Percentiles rank a stretch among this genome's conserved stretches.
phyloP scores from a whole-genome alignment of 805 yeast genomes.

The Kazachstania kunashirensis region DNA sequence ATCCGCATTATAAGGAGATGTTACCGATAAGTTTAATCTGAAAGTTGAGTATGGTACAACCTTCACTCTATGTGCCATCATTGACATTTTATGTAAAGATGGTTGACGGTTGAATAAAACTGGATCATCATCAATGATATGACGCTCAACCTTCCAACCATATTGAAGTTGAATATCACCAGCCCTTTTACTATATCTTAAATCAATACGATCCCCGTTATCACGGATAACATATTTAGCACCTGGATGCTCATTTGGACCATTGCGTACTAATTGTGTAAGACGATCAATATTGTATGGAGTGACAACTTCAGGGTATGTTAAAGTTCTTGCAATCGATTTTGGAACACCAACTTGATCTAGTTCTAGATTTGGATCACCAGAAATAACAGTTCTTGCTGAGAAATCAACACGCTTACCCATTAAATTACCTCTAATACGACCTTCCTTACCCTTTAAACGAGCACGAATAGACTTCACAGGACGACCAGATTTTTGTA shows the following conservation, averaged over 20 bases:
- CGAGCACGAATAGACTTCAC: constrained; percentile 98
- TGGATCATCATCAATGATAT: constrained; percentile 94
- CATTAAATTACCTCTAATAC: constrained; percentile 96
- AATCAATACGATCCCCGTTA: constrained; percentile 96
- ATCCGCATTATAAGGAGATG: constrained; percentile 99
- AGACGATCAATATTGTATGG: constrained; percentile 92
- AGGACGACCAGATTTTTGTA: constrained; percentile 97
- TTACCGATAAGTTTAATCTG: constrained; percentile 90
- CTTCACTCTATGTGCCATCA: constrained; percentile 98
- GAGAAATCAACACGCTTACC: constrained; percentile 99
- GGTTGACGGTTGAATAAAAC: constrained; percentile 99
- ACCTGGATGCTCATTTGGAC: constrained; percentile 99
- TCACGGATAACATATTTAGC: constrained; percentile 97
- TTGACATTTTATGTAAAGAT: constrained; percentile 96
- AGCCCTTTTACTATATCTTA: constrained; percentile 93
- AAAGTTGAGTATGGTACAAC: constrained; percentile 99
- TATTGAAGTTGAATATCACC: constrained; percentile 97
- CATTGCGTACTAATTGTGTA: constrained; percentile 90
- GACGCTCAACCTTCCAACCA: constrained; percentile 99
- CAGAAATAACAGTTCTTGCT: constrained; percentile 98
- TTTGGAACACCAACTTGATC: constrained; percentile 99
- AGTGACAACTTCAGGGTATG: constrained; percentile 96
- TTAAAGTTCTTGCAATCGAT: constrained; percentile 87
- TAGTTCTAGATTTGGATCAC: constrained; percentile 94
- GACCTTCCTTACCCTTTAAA: constrained; percentile 98